Evolutionary conservation across 169 alveolate genomes (phyloP).

Genomic region (Eimeria necatrix): DNA sequence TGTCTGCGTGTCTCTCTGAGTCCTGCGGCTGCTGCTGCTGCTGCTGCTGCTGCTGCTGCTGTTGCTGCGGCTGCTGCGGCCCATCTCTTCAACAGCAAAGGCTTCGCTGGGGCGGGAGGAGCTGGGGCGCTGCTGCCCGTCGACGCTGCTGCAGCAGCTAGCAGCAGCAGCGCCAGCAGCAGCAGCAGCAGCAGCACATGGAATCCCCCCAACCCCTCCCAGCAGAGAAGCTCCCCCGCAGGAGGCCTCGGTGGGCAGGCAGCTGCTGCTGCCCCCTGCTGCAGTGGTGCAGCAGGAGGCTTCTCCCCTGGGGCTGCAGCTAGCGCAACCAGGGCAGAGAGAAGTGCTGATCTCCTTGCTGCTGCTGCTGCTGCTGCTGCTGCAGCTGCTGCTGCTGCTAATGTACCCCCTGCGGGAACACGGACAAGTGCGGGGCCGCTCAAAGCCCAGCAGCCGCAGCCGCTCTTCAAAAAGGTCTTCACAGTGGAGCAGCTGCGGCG

Average conservation of each 20-base stretch:
- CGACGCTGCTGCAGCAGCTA: not conserved
- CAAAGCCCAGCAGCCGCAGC: not conserved
- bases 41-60: too few species aligned
- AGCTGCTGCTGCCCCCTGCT: constrained; percentile 16
- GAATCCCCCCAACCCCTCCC: not conserved
- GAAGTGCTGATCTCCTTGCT: not conserved
- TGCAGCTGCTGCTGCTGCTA: not conserved
- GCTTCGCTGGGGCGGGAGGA: not conserved
- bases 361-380: constrained; percentile 27
- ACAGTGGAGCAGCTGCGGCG: not conserved
- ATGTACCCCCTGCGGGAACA: not conserved
- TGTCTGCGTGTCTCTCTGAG: constrained; percentile 22
- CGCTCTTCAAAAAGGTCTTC: not conserved
- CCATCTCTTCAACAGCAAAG: not conserved
- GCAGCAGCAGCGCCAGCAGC: not conserved
- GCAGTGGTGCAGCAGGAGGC: constrained; percentile 39
- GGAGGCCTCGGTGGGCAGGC: constrained; percentile 26
- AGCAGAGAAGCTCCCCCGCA: not conserved
- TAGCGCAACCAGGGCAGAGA: not conserved
- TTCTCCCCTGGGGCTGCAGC: not conserved
- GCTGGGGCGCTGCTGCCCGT: not conserved
- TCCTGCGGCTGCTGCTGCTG: not conserved
- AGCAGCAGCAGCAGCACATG: not conserved
- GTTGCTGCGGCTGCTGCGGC: not conserved
- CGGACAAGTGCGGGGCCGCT: not conserved